Conservation (phyloP, 176 grass and related monocot genomes). For the Oryza meyeriana region DNA sequence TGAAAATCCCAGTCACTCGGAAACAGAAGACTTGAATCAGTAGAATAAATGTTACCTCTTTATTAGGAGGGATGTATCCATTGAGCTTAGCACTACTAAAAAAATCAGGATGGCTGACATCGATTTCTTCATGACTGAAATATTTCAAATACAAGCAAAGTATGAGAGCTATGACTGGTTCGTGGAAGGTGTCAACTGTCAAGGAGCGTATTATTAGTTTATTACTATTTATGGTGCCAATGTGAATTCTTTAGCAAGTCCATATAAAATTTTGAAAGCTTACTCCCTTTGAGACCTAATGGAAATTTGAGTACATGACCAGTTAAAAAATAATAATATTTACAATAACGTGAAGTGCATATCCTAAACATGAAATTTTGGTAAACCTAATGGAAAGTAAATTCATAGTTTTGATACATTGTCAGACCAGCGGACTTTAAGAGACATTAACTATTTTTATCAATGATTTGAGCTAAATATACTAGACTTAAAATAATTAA, state of each 20-base stretch:
- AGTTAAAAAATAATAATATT: background rate
- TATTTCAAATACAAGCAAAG: slow-evolving; percentile 40
- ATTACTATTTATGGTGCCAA: background rate
- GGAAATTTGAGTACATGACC: background rate
- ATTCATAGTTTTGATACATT: background rate
- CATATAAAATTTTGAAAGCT: background rate
- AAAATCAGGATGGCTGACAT: slow-evolving; percentile 95
- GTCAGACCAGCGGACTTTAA: background rate
- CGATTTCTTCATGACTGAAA: slow-evolving; percentile 83
- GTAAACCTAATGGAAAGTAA: background rate
- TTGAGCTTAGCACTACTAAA: slow-evolving; percentile 89
- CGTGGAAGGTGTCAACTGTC: background rate
- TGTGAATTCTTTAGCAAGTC: background rate
- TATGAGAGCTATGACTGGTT: background rate
- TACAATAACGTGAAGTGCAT: background rate
- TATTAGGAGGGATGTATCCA: slow-evolving; percentile 83
- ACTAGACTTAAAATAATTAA: background rate
- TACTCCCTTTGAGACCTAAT: background rate
- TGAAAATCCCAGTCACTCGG: background rate
- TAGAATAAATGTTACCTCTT: slow-evolving; percentile 60
- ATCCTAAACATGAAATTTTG: background rate
- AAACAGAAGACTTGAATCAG: background rate
- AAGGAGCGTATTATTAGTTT: background rate
- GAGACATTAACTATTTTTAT: slow-evolving; percentile 1
- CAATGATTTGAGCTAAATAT: background rate